Evolutionary conservation across 352 stramenopile species (phyloP).

Genomic region (Pythium rishiriense): DNA sequence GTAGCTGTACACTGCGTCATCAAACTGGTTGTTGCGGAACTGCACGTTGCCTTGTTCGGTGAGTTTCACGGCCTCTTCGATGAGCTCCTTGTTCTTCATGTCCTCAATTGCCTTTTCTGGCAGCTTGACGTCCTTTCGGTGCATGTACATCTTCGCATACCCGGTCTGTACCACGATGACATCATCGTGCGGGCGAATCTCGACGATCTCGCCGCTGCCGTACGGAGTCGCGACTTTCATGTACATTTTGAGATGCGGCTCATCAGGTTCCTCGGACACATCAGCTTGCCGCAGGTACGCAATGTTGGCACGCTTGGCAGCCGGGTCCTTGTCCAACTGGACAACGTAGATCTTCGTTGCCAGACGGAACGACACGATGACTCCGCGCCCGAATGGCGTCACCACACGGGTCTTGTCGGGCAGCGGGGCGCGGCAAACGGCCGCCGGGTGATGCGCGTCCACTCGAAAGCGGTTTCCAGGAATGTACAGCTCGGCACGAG

Average conservation of each 20-base stretch:
- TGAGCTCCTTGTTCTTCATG: conserved; percentile 80
- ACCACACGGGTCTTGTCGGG: conserved; percentile 75
- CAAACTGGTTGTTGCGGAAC: conserved; percentile 57
- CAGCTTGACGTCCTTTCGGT: conserved; percentile 73
- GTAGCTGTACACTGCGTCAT: conserved; percentile 78
- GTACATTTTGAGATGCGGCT: conserved; percentile 73
- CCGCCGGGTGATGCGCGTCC: conserved; percentile 63
- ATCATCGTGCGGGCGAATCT: conserved; percentile 65
- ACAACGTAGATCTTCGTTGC: conserved; percentile 83
- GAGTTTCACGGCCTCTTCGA: conserved; percentile 62
- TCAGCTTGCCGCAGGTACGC: conserved; percentile 69
- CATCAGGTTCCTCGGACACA: conserved; percentile 67
- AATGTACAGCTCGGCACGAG: conserved; percentile 66
- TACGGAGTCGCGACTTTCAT: conserved; percentile 81
- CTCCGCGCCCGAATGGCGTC: conserved; percentile 71
- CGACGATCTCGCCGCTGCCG: conserved; percentile 58
- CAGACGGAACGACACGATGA: conserved; percentile 68
- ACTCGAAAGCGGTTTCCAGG: conserved; percentile 70
- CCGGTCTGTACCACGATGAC: conserved; percentile 66
- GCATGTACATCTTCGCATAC: conserved; percentile 78
- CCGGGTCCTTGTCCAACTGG: conserved; percentile 60
- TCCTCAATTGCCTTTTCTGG: conserved; percentile 62
- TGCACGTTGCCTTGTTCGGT: conserved; percentile 73
- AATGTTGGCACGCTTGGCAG: conserved; percentile 58
- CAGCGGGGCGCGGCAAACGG: conserved; percentile 61